Conservation (phyloP, 2,329 filamentous ascomycete genomes). For the Colletotrichum sp. region DNA sequence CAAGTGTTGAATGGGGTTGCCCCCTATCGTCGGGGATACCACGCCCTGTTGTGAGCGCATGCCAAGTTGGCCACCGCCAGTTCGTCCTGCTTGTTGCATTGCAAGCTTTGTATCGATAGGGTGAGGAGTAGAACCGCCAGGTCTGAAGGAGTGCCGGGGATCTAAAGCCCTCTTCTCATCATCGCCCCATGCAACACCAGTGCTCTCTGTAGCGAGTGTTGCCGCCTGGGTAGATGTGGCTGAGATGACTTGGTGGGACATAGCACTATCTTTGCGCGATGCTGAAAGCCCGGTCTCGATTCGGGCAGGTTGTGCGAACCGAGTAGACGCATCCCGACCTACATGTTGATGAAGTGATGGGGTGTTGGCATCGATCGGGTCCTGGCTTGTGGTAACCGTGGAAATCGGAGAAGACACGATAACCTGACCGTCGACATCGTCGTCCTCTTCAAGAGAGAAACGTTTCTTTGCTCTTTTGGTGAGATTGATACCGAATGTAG, state of each 20-base stretch:
- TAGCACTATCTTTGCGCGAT: conserved; percentile 2
- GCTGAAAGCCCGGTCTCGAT: not conserved
- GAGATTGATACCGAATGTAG: conserved; percentile 55
- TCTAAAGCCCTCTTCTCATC: conserved; percentile 14
- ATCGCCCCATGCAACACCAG: conserved; percentile 1
- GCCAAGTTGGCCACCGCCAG: conserved; percentile 25
- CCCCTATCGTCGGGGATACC: conserved; percentile 1
- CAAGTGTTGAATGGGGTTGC: conserved; percentile 45
- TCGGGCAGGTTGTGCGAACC: not conserved
- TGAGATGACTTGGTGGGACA: not conserved
- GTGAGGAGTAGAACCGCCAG: not conserved
- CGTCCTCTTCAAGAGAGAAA: conserved; percentile 36
- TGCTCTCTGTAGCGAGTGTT: conserved; percentile 12
- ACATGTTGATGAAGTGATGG: not conserved
- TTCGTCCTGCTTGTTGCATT: conserved; percentile 20
- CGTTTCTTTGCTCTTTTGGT: conserved; percentile 38
- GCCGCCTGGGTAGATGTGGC: conserved; percentile 17
- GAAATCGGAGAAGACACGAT: not conserved
- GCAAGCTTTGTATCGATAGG: not conserved
- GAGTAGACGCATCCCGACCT: not conserved
- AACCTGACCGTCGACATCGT: conserved; percentile 22
- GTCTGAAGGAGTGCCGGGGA: not conserved
- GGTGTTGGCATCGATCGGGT: not conserved
- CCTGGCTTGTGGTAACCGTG: not conserved
- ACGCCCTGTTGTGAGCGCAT: conserved; percentile 15